Base-by-base conservation (phyloP, 2,329 filamentous ascomycete genomes). In the Conoideocrella luteorostrata region DNA sequence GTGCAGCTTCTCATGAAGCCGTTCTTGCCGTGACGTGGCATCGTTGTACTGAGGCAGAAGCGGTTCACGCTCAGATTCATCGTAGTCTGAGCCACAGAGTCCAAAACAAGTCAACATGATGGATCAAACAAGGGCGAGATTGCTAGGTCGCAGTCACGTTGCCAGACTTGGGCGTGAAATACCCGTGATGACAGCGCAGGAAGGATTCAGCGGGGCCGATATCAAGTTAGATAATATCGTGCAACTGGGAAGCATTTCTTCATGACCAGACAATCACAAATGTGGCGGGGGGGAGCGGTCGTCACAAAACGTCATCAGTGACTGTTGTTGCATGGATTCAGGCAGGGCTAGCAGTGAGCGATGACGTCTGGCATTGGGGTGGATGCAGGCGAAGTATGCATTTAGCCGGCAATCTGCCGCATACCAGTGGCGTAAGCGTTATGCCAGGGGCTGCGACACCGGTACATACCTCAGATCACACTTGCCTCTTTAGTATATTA, bases 1-100 rank as follows among this genome's bases (percentile, higher is more conserved):
- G 66, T 95, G 91, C 48, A 97, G 77, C 72, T 95, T 96, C 63
- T 91, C 82, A 58, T 91, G 87, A 46, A 95, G 75, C 55, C 81
- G 74, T 38, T 81, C 75, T 73, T 95, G 87, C 43, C 90, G 69
- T 24, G 73, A 68, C 1, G 90, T 95, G 56, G 93, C 87, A 63
- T 94, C 84, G 56, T 81, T 73, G 71, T 93, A 93, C 56, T 82
- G 83, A 46, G 89, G 86, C 39, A 95, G 80, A 45, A 95, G 74
- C 49, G 89, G 89, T 57, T 89, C 73, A 41, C 80, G 83, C 58
- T 91, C 86, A 17, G 34, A 28, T 43, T 70, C 72, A 54, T 70
- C 67, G 47, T 52, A 47, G 39, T 52, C 48, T 24, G 63, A 60
- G 56, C 71, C 72, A 57, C 72, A 67, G 50, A 71, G 69, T 36